Evolutionary conservation across 257 asterid genomes (phyloP), one percentile per base, ranked within the genome.

Genomic region (Capsicum chinense): DNA sequence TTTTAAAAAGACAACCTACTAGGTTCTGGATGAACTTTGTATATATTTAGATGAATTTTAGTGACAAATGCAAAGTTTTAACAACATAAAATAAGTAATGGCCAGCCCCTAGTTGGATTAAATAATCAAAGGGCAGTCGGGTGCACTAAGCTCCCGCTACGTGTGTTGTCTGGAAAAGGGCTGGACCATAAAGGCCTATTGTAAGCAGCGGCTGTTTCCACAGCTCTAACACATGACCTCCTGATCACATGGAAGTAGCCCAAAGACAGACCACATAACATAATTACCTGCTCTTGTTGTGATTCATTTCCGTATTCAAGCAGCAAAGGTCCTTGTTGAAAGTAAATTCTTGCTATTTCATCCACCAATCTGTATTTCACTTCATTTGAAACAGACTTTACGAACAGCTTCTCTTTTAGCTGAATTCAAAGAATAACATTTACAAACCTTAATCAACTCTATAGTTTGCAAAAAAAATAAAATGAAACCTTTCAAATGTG

Each of bases 341-440:
- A 50, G 83, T 83, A 87, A 79, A 54, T 89, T 83, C 86, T 76
- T 2, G 88, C 85, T 66, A 94, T 93, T 70, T 92, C 98, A 59
- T 90, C 91, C 86, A 95, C 85, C 83, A 92, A 73, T 76, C 67
- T 90, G 84, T 86, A 74, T 89, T 94, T 95, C 21, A 87, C 92
- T 83, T 91, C 96, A 85, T 89, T 89, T 26, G 96, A 15, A 48
- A 90, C 93, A 1, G 80, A 84, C 83, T 87, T 88, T 73, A 87
- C 83, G 71, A 84, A 80, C 9, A 89, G 56, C 9, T 79, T 87
- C 68, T 93, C 93, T 83, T 80, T 85, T n/a, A 95, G 85, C 98
- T 95, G 92, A 79, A 50, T 69, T 19, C 2, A 81, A 76, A 33
- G 7, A 79, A 52, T 16, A 52, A 76, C 39, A 39, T 39, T 39